Conservation (phyloP, 1,139 yeast genomes). For the Yamadazyma aaseri region DNA sequence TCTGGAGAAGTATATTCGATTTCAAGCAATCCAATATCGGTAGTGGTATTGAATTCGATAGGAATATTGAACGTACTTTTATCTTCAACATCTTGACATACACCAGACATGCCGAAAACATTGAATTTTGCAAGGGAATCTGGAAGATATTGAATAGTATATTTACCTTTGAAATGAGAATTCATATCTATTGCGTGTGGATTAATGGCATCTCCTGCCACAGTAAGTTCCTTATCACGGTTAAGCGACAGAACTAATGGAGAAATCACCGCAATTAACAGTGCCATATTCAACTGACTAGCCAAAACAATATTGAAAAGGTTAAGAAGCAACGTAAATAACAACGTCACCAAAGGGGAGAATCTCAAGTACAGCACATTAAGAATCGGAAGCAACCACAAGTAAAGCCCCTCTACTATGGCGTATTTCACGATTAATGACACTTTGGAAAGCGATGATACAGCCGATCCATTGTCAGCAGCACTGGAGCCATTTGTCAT, state of each 20-base stretch:
- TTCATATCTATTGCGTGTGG: conserved; percentile 56
- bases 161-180: conserved; percentile 78
- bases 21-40: conserved; percentile 67
- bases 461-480: conserved; percentile 12
- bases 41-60: conserved; percentile 76
- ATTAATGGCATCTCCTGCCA: conserved; percentile 57
- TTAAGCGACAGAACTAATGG: conserved; percentile 39
- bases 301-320: conserved; percentile 42
- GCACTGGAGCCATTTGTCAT: conserved; percentile 32
- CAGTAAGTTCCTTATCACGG: conserved; percentile 58
- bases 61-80: conserved; percentile 51
- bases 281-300: conserved; percentile 25
- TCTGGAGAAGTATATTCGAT: conserved; percentile 60
- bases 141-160: conserved; percentile 84
- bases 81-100: conserved; percentile 51
- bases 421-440: conserved; percentile 69
- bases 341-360: conserved; percentile 50
- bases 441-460: conserved; percentile 39
- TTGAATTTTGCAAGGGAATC: conserved; percentile 86
- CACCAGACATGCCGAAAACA: conserved; percentile 60
- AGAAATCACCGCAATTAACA: conserved; percentile 30
- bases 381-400: conserved; percentile 69
- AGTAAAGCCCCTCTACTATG: conserved; percentile 65
- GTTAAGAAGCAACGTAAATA: conserved; percentile 38
- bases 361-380: conserved; percentile 73